phyloP scores from a whole-genome alignment of 768 basidiomycete genomes.

The Pisolithus orientalis region DNA sequence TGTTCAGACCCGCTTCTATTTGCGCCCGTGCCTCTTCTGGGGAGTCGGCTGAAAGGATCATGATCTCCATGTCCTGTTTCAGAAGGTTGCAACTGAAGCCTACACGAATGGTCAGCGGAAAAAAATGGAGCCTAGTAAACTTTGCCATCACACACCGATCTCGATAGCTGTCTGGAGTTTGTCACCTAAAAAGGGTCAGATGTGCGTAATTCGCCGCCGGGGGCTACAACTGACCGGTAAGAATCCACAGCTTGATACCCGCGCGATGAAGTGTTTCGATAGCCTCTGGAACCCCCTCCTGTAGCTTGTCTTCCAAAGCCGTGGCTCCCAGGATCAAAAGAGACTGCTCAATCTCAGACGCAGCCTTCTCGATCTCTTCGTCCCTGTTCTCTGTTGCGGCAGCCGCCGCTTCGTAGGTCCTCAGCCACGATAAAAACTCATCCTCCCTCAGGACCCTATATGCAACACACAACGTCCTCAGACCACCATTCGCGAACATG shows the following conservation, averaged over 20 bases:
- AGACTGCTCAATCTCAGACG: conserved; percentile 75
- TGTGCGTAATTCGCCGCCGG: not conserved
- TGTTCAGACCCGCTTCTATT: conserved; percentile 90
- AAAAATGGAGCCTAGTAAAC: not conserved
- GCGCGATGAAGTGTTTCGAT: conserved; percentile 88
- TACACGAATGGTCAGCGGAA: conserved; percentile 9
- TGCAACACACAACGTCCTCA: conserved; percentile 88
- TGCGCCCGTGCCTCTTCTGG: conserved; percentile 71
- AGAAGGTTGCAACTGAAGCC: conserved; percentile 92
- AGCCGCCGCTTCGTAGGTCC: conserved; percentile 77
- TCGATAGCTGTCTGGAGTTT: conserved; percentile 98
- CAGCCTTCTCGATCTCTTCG: conserved; percentile 87
- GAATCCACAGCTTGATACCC: conserved; percentile 97
- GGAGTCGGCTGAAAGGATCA: conserved; percentile 89
- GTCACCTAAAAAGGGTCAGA: conserved; percentile 51
- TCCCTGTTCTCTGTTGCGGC: conserved; percentile 75
- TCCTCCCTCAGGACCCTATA: conserved; percentile 74
- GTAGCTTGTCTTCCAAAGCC: conserved; percentile 94
- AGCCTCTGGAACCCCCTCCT: conserved; percentile 94
- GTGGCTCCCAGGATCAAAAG: conserved; percentile 89
- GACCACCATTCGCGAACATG: conserved; percentile 84
- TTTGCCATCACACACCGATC: conserved; percentile 47
- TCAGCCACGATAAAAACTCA: conserved; percentile 78
- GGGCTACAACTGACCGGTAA: conserved; percentile 59
- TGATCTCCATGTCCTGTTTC: conserved; percentile 91